These are phyloP conservation scores for Tremella yokohamensis DNA, from an alignment of 768 basidiomycete genomes.

Conservation along the genomic window DNA sequence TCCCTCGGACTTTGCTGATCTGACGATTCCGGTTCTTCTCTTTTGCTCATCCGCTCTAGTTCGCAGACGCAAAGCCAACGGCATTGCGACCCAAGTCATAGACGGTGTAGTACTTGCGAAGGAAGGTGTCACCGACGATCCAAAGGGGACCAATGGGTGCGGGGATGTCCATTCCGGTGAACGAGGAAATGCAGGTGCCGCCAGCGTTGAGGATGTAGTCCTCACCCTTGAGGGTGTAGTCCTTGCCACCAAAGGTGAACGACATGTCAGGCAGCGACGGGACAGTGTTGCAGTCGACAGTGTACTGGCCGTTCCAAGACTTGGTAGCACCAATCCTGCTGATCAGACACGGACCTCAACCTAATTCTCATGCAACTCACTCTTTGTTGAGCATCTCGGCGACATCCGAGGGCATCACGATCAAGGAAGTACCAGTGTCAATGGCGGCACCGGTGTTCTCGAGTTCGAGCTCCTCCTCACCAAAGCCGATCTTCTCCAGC, in stretches of 20 bases:
- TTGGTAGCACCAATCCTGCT: conserved; percentile 80
- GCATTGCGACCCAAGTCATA: conserved; percentile 52
- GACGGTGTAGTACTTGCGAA: conserved; percentile 62
- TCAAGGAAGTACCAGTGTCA: conserved; percentile 78
- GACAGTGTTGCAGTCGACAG: conserved; percentile 80
- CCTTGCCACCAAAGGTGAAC: conserved; percentile 75
- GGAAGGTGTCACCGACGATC: conserved; percentile 81
- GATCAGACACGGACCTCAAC: neutral
- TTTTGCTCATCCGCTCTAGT: conserved; percentile 14
- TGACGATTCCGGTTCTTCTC: no score
- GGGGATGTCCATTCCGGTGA: conserved; percentile 87
- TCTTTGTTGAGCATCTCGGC: conserved; percentile 89
- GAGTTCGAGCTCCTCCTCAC: conserved; percentile 79
- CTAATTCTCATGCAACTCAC: conserved; percentile 34
- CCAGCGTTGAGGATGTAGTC: conserved; percentile 90
- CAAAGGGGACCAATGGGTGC: conserved; percentile 60
- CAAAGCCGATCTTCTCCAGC: conserved; percentile 78
- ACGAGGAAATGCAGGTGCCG: conserved; percentile 89
- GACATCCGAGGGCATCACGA: conserved; percentile 86
- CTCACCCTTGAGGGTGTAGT: conserved; percentile 69
- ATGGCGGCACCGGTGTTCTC: conserved; percentile 73
- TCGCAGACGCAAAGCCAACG: conserved; percentile 41
- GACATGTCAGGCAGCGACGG: conserved; percentile 76
- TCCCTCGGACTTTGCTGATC: no score
- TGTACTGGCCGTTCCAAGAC: conserved; percentile 94